phyloP scores from a whole-genome alignment of 2,329 filamentous ascomycete species.

The Colletotrichum sp. region DNA sequence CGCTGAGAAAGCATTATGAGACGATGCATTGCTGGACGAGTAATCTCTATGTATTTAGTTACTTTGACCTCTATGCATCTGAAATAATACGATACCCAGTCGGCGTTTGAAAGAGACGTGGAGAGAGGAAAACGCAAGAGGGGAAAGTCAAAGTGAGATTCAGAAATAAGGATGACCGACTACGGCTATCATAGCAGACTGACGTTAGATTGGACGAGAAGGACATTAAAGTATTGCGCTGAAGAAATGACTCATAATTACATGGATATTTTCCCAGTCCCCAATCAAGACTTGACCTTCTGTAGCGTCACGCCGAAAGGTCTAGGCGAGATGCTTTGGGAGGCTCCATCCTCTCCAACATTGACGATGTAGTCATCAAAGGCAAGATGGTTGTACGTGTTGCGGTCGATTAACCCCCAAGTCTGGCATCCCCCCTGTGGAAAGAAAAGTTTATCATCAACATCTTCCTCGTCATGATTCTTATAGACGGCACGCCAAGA shows the following conservation, averaged over 20 bases:
- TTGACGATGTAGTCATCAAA: constrained; percentile 34
- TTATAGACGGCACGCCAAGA: constrained; percentile 40
- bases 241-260: too few relatives aligned
- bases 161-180: too few relatives aligned
- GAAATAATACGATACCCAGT: background rate
- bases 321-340: background rate
- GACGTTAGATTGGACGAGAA: background rate
- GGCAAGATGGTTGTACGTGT: constrained; percentile 34
- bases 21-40: too few relatives aligned
- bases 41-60: too few relatives aligned
- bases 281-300: background rate
- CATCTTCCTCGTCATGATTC: constrained; percentile 12
- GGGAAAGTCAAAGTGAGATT: too few relatives aligned
- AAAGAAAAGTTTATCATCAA: constrained; percentile 31
- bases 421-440: constrained; percentile 33
- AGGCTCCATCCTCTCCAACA: background rate
- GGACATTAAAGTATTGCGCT: too few relatives aligned
- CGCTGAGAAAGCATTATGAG: background rate
- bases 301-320: background rate
- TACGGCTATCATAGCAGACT: background rate
- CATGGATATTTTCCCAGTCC: background rate
- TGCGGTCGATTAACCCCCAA: constrained; percentile 36
- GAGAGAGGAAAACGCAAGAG: too few relatives aligned
- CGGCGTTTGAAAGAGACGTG: background rate
- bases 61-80: too few relatives aligned